A percentile compares a stretch with the other conserved stretches of the same genome.
phyloP scores from a whole-genome alignment of 352 stramenopile species.

The Paralagenidium karlingii region DNA sequence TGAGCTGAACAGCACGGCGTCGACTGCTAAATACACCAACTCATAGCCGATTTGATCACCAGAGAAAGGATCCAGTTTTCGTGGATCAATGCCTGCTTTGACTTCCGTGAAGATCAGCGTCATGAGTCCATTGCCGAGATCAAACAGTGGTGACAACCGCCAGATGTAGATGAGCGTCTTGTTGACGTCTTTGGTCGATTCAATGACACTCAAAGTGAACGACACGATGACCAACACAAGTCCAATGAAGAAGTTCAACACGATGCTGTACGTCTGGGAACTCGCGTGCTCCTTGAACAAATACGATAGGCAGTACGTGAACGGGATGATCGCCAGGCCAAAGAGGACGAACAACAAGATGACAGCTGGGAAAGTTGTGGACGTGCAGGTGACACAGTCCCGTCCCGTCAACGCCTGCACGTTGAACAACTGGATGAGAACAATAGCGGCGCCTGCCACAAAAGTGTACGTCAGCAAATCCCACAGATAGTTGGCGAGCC shows the following conservation, averaged over 20 bases:
- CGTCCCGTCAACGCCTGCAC: slow-evolving; percentile 16
- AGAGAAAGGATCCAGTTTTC: slow-evolving; percentile 25
- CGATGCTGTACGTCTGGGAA: slow-evolving; percentile 28
- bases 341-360: slow-evolving; percentile 33
- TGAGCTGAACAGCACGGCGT: slow-evolving; percentile 22
- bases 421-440: slow-evolving; percentile 24
- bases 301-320: slow-evolving; percentile 22
- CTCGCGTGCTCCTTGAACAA: slow-evolving; percentile 20
- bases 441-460: slow-evolving; percentile 6
- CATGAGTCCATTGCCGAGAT: slow-evolving; percentile 22
- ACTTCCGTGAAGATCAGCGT: slow-evolving; percentile 3
- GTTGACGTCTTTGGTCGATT: slow-evolving; percentile 15
- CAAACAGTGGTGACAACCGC: slow-evolving; percentile 30
- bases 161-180: slow-evolving; percentile 22
- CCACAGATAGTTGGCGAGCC: slow-evolving; percentile 85
- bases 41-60: slow-evolving; percentile 40
- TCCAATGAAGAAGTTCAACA: slow-evolving; percentile 31
- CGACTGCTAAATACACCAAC: slow-evolving; percentile 34
- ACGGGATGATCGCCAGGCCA: slow-evolving; percentile 21
- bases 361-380: slow-evolving; percentile 12
- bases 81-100: slow-evolving; percentile 2
- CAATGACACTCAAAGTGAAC: slow-evolving; percentile 23
- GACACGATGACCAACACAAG: slow-evolving; percentile 32
- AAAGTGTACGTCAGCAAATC: slow-evolving; percentile 78
- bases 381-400: slow-evolving; percentile 12